phyloP scores from a whole-genome alignment of 192 early-diverging fungal species.

The Linnemannia schmuckeri region DNA sequence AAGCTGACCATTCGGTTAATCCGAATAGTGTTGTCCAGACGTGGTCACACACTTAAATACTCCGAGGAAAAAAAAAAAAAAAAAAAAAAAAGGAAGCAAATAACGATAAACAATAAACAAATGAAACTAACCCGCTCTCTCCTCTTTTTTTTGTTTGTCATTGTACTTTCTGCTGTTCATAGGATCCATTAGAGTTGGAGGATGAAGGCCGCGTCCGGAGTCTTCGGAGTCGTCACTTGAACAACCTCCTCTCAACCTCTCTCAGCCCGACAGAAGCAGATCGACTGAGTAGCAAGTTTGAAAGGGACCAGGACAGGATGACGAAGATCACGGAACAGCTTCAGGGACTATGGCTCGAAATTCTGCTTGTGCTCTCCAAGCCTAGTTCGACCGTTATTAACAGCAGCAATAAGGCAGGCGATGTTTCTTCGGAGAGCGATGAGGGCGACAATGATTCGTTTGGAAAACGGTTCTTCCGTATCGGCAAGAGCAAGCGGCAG shows the following conservation, averaged over 20 bases:
- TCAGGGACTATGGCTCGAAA: slow-evolving; percentile 21
- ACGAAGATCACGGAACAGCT: slow-evolving; percentile 25
- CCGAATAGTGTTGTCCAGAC: background rate
- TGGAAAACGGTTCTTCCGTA: slow-evolving; percentile 2
- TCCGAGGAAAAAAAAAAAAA: background rate
- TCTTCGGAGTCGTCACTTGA: slow-evolving; percentile 43
- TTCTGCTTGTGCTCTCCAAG: slow-evolving; percentile 9
- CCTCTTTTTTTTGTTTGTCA: background rate
- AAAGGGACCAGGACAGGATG: slow-evolving; percentile 23
- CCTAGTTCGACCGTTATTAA: background rate
- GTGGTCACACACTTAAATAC: background rate
- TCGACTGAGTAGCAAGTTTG: background rate
- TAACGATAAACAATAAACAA: background rate
- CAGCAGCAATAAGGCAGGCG: background rate
- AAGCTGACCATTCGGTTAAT: background rate
- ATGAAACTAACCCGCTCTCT: background rate
- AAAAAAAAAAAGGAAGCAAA: background rate
- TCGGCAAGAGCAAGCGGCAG: slow-evolving; percentile 27
- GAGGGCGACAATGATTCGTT: slow-evolving; percentile 4
- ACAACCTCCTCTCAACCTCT: slow-evolving; percentile 31
- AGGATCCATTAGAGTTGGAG: slow-evolving; percentile 41
- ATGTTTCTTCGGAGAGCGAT: background rate
- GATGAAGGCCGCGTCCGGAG: slow-evolving; percentile 18
- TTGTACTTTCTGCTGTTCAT: background rate
- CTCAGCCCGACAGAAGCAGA: slow-evolving; percentile 6